phyloP scores from a whole-genome alignment of 306 rosid genomes.

The Astragalus membranaceus region DNA sequence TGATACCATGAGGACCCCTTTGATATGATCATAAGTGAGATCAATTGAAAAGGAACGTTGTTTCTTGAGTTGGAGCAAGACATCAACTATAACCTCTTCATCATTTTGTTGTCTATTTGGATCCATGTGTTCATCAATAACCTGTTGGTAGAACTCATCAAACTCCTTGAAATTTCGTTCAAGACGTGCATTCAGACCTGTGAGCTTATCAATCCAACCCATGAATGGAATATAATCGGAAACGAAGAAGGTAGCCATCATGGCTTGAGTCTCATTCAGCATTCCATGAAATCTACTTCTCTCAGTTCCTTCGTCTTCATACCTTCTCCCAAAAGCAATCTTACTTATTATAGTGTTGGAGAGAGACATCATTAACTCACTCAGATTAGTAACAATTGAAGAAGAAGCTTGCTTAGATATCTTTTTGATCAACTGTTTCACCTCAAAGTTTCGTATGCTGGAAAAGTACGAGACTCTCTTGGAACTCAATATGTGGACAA shows the following conservation, averaged over 20 bases:
- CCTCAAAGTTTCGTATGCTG: conserved; percentile 13
- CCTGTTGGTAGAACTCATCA: conserved; percentile 26
- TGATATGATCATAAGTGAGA: conserved; percentile 22
- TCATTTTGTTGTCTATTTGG: background rate
- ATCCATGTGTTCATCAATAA: conserved; percentile 15
- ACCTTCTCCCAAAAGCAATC: conserved; percentile 31
- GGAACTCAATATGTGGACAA: conserved; percentile 22
- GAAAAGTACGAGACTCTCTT: conserved; percentile 15
- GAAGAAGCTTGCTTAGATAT: conserved; percentile 10
- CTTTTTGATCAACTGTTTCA: background rate
- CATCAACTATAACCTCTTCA: background rate
- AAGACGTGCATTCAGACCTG: conserved; percentile 5
- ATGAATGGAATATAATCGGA: conserved; percentile 26
- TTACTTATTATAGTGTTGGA: conserved; percentile 22
- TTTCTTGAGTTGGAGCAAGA: conserved; percentile 20
- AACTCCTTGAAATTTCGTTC: conserved; percentile 14
- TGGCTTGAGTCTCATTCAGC: conserved; percentile 5
- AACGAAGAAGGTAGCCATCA: background rate
- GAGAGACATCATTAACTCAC: conserved; percentile 4
- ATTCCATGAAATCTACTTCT: conserved; percentile 15
- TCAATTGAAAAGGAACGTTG: background rate
- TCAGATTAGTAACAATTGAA: conserved; percentile 6
- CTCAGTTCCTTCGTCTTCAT: background rate
- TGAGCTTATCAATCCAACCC: conserved; percentile 37
- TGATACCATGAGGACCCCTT: conserved; percentile 17